Percentiles rank a stretch among this genome's conserved stretches.
These are phyloP conservation scores for Pseudogymnoascus sp. DNA, from an alignment of 2,329 filamentous ascomycete genomes.

Conservation along the genomic window DNA sequence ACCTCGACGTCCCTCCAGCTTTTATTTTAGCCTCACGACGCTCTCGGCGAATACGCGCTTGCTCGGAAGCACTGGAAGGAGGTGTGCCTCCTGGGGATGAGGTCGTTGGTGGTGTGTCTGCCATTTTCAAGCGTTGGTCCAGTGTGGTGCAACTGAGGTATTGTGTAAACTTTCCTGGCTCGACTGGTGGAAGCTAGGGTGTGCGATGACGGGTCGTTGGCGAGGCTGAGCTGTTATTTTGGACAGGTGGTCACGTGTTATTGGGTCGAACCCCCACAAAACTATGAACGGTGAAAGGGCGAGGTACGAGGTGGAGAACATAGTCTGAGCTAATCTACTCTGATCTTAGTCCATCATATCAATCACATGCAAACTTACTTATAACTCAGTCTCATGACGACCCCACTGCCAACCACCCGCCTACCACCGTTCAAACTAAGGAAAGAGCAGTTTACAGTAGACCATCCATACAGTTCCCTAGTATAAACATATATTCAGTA, in stretches of 20 bases:
- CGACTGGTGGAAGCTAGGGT: not conserved
- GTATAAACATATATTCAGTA: slow-evolving; percentile 2
- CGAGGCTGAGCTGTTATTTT: slow-evolving; percentile 1
- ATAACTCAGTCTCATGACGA: not conserved
- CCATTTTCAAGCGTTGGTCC: slow-evolving; percentile 18
- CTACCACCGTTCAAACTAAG: not conserved
- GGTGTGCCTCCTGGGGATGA: slow-evolving; percentile 21
- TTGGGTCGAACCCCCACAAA: not conserved
- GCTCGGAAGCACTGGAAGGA: slow-evolving; percentile 43
- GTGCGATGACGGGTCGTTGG: not conserved
- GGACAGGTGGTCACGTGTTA: not conserved
- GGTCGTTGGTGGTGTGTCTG: slow-evolving; percentile 19
- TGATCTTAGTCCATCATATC: not conserved
- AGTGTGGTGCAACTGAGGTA: not conserved
- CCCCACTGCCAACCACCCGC: not conserved
- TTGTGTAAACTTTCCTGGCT: not conserved
- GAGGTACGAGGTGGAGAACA: not conserved
- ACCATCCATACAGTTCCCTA: not conserved
- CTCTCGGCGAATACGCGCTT: slow-evolving; percentile 69
- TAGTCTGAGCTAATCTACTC: not conserved
- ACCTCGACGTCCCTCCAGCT: slow-evolving; percentile 57
- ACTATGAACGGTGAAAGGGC: not conserved
- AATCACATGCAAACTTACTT: not conserved
- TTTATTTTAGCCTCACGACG: slow-evolving; percentile 71
- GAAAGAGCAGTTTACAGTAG: not conserved